These are phyloP conservation scores for Poteriospumella lacustris DNA, from an alignment of 108 stramenopile species.

Conservation along the genomic window DNA sequence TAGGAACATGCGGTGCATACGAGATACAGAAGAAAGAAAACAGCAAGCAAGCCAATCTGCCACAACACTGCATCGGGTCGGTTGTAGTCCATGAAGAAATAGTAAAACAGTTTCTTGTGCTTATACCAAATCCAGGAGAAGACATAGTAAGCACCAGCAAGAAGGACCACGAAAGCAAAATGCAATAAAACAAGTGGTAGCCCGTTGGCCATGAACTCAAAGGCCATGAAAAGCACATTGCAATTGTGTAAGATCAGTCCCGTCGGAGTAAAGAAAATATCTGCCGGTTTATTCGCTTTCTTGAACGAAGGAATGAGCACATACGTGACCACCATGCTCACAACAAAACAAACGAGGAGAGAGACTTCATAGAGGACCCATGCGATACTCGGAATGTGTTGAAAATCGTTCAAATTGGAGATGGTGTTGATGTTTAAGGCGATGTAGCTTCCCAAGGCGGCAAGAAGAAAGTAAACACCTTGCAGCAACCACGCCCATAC, in stretches of 20 bases:
- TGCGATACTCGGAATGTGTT: neutral
- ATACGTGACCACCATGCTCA: slow-evolving; percentile 30
- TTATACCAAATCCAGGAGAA: slow-evolving; percentile 23
- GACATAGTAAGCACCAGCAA: neutral
- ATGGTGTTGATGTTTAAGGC: too few species aligned
- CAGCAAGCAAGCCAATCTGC: neutral
- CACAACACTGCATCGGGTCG: neutral
- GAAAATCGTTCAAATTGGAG: neutral
- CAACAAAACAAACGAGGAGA: slow-evolving; percentile 9
- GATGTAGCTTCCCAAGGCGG: neutral
- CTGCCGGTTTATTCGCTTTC: neutral
- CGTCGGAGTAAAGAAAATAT: neutral
- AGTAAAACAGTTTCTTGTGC: slow-evolving; percentile 26
- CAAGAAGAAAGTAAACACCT: neutral
- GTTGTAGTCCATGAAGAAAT: slow-evolving; percentile 36
- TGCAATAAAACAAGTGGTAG: slow-evolving; percentile 9
- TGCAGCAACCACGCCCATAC: slow-evolving; percentile 23
- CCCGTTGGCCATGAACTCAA: slow-evolving; percentile 5
- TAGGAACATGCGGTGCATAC: too few species aligned
- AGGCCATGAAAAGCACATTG: slow-evolving; percentile 19
- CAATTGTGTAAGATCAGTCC: slow-evolving; percentile 22
- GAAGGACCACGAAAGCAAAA: neutral
- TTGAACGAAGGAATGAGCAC: slow-evolving; percentile 4
- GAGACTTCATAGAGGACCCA: slow-evolving; percentile 31
- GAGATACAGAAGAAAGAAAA: too few species aligned